These are phyloP conservation scores for Colletotrichum sp. DNA, from an alignment of 2,329 filamentous ascomycete species.

Conservation along the genomic window DNA sequence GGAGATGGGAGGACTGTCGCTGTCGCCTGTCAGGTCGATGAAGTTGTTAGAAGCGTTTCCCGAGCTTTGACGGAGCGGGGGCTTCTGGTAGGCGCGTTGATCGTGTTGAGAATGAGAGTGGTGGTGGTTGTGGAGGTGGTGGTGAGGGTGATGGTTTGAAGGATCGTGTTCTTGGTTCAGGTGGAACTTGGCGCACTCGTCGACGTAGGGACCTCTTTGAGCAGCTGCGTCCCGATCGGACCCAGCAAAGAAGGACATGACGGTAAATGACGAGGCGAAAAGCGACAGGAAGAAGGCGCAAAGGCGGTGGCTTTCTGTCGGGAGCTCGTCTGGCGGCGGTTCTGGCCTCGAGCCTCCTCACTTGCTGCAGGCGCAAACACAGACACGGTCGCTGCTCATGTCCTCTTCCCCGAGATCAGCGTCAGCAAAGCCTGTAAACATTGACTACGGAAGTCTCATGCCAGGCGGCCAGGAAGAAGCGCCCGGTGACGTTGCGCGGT, in stretches of 20 bases:
- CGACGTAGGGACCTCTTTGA: conserved; percentile 12
- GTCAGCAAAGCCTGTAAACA: conserved; percentile 16
- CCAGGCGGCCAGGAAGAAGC: conserved; percentile 6
- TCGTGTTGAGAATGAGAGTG: background rate
- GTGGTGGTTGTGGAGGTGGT: background rate
- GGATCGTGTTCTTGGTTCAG: background rate
- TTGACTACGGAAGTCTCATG: conserved; percentile 19
- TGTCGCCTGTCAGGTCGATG: conserved; percentile 11
- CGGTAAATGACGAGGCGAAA: background rate
- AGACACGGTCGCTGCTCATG: conserved; percentile 20
- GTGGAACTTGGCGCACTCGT: background rate
- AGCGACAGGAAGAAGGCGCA: background rate
- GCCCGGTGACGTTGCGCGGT: background rate
- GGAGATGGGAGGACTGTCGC: background rate
- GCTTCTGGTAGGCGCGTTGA: background rate
- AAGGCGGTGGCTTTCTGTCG: background rate
- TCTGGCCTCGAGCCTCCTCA: conserved; percentile 16
- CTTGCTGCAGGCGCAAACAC: conserved; percentile 18
- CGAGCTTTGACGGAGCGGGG: background rate
- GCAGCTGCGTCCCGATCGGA: conserved; percentile 12
- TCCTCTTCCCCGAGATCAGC: conserved; percentile 16
- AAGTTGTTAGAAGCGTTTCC: background rate
- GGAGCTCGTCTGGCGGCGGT: background rate
- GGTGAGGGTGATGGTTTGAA: background rate
- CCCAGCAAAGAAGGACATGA: conserved; percentile 10